Evolutionary conservation across 2,329 filamentous ascomycete genomes (phyloP).

Genomic region (Fusarium setosum): DNA sequence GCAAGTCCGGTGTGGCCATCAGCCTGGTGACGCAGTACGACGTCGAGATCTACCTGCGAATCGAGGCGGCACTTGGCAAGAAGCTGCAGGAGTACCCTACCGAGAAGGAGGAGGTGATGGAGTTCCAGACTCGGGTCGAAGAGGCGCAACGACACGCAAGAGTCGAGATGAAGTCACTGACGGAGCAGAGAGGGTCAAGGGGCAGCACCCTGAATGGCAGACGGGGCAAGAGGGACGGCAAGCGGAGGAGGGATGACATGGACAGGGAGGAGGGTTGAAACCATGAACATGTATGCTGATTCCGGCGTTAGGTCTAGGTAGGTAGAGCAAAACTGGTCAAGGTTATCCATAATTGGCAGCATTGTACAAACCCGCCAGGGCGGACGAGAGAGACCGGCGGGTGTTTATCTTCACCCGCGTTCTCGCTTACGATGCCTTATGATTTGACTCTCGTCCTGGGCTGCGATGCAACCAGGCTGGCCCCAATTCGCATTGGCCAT

Average conservation of each 20-base stretch:
- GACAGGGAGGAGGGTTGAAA: slow-evolving; percentile 77
- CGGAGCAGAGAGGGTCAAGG: slow-evolving; percentile 74
- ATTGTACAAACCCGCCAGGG: too few relatives aligned
- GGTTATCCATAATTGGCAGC: too few relatives aligned
- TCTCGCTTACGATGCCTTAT: too few relatives aligned
- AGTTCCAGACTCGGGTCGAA: slow-evolving; percentile 80
- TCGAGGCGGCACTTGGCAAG: slow-evolving; percentile 84
- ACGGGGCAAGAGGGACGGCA: slow-evolving; percentile 57
- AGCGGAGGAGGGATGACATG: slow-evolving; percentile 69
- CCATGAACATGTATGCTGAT: neutral
- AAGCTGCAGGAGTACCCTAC: slow-evolving; percentile 76
- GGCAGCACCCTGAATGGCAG: slow-evolving; percentile 53
- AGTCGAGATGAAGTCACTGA: slow-evolving; percentile 82
- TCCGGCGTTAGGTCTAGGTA: slow-evolving; percentile 29
- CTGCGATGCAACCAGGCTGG: neutral
- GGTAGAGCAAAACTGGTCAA: too few relatives aligned
- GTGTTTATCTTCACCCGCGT: too few relatives aligned
- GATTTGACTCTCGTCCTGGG: too few relatives aligned
- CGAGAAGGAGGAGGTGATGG: slow-evolving; percentile 86
- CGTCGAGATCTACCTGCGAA: slow-evolving; percentile 81
- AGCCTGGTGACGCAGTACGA: slow-evolving; percentile 90
- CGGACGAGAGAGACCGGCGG: too few relatives aligned
- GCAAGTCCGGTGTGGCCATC: slow-evolving; percentile 84
- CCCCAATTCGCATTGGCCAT: too few relatives aligned
- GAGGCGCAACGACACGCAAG: slow-evolving; percentile 86